These are phyloP conservation scores for Globisporangium rhizosaccharum DNA, from an alignment of 352 stramenopile species.

Conservation along the genomic window DNA sequence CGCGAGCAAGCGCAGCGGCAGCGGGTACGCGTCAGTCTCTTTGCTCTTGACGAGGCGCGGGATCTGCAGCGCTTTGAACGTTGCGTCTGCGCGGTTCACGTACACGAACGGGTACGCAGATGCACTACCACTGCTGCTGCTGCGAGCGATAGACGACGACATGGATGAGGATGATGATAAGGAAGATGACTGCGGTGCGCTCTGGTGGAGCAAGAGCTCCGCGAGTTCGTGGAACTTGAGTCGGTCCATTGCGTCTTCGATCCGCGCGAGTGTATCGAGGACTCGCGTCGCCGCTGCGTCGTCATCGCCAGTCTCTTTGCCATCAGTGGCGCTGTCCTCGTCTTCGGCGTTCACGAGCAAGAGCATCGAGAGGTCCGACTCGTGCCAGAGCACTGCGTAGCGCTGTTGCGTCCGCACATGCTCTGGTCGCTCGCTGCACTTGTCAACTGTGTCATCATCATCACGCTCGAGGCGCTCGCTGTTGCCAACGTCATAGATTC, in stretches of 20 bases:
- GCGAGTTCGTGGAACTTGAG: conserved; percentile 30
- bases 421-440: neutral
- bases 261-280: conserved; percentile 1
- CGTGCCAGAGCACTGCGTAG: conserved; percentile 38
- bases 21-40: conserved; percentile 41
- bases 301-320: neutral
- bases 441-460: neutral
- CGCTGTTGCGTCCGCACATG: neutral
- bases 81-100: conserved; percentile 47
- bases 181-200: neutral
- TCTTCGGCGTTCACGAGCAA: conserved; percentile 25
- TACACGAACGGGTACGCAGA: conserved; percentile 41
- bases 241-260: conserved; percentile 13
- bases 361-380: conserved; percentile 45
- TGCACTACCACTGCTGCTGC: neutral
- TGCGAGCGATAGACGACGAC: neutral
- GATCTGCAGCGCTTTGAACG: conserved; percentile 45
- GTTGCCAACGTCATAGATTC: conserved; percentile 19
- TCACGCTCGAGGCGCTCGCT: neutral
- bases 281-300: conserved; percentile 1
- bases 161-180: neutral
- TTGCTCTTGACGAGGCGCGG: conserved; percentile 47
- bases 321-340: neutral
- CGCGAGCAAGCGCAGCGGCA: conserved; percentile 31
- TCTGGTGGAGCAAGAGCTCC: conserved; percentile 25